Evolutionary conservation across 169 alveolate species (phyloP), one percentile per base, ranked within the genome.

Genomic region (Plasmodium inui): DNA sequence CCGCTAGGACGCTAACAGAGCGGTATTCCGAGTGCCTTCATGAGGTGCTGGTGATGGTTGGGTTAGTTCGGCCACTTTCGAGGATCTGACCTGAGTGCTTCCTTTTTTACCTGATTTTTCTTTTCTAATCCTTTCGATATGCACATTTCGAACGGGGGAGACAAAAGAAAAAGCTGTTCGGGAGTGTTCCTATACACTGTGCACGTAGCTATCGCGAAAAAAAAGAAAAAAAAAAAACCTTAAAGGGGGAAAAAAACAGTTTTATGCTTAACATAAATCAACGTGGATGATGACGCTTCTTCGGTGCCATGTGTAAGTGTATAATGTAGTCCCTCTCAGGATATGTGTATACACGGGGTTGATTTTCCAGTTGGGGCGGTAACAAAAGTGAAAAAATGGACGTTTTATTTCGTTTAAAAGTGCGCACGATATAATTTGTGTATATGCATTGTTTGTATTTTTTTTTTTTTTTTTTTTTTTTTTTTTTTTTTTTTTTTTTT

Each of bases 211-310:
- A 26, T 67, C 37, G 6, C n/a, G 37, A 8, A 61, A 61, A 74
- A 74, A 74, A 74, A 74, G 30, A 74, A 74, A 74, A 74, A 74
- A 30, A 72, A 72, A 72, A 72, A 72, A 17, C 26, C 39, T 14
- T 30, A 10, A 72, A 61, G 32, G 37, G 34, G 34, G 34, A 3
- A 19, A 26, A 61, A 61, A 61, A 61, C 14, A 61, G 34, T 26
- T 61, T 61, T n/a, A 61, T 61, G 74, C 74, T 61, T 61, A 61
- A n/a, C 37, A 8, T 61, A n/a, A 61, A 19, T n/a, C 28, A 61
- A 61, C 57, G 57, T 46, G 57, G 57, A 12, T 46, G 57, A 46
- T 46, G 57, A 46, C 57, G 17, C 57, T 46, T 46, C n/a, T 46
- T 46, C n/a, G 57, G 57, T 46, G 5, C 57, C 57, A 46, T 12